A percentile compares a stretch with the other conserved stretches of the same genome.
Evolutionary conservation across 345 rosid genomes (phyloP).

Genomic region (Bruguiera gymnorhiza): DNA sequence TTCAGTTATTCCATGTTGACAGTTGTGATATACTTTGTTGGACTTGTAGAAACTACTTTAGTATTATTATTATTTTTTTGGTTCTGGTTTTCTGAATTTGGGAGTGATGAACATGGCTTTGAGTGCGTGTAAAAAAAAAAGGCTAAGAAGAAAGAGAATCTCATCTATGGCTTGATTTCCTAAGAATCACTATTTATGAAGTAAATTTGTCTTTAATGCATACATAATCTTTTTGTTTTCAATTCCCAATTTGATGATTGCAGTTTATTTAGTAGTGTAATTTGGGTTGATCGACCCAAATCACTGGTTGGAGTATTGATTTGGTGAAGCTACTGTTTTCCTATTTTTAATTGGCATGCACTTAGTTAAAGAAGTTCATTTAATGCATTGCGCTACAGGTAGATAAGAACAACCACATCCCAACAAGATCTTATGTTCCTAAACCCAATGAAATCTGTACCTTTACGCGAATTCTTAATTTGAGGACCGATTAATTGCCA

Average conservation of each 20-base stretch:
- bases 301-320: neutral
- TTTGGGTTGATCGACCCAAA: constrained; percentile 4
- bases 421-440: constrained; percentile 12
- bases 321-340: too few species aligned
- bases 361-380: neutral
- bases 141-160: too few species aligned
- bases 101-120: too few species aligned
- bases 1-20: neutral
- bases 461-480: neutral
- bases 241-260: too few species aligned
- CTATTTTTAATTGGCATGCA: neutral
- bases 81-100: neutral
- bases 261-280: too few species aligned
- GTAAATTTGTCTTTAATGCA: too few species aligned
- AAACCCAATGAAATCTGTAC: constrained; percentile 1
- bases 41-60: neutral
- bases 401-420: constrained; percentile 1
- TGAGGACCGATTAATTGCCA: neutral
- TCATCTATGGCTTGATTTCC: too few species aligned
- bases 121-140: too few species aligned
- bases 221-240: too few species aligned
- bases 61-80: neutral
- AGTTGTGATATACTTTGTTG: neutral
- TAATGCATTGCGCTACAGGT: neutral
- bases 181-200: too few species aligned